Evolutionary conservation across 192 early-diverging fungal species (phyloP), one percentile per base, ranked within the genome.

Genomic region (Phycomyces blakesleeanus): DNA sequence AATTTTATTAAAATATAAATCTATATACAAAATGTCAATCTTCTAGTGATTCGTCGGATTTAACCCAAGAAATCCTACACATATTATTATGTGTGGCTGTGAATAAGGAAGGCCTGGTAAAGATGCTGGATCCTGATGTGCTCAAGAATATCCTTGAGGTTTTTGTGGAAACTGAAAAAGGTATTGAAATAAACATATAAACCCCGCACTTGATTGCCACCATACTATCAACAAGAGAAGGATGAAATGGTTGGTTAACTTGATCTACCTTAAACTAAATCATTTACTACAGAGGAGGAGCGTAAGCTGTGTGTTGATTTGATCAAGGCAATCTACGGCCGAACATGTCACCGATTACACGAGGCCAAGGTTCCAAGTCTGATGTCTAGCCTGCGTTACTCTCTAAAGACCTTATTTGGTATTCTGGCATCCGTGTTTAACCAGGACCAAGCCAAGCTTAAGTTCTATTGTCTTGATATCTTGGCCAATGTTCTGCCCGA

Each of bases 391-490:
- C 21, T 64, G 7, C 50, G 63, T 24, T 72, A 66, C 39, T 58
- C 69, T 12, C 20, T 61, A 16, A 40, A 12, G 1, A 71, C 63
- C 2, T n/a, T 70, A 20, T 38, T 78, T 5, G 42, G 52, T 15
- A 51, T 66, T 9, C 24, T 75, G 1, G 59, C 76, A 11, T 29
- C 34, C 1, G 57, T 51, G 14, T 56, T 78, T 3, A 53, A 63
- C 29, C 34, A 58, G 5, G 58, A 62, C 44, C 77, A 79, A 40
- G 65, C 70, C 51, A 47, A 49, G 29, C 22, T 76, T n/a, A 75
- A 75, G 55, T 71, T 79, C 54, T 53, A 63, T 12, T 41, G 68
- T 21, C 50, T 79, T 16, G 24, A 71, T 41, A 59, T 71, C n/a
- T 58, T 79, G 53, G 54, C 47, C n/a, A 10, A 50, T 0, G 53